These are phyloP conservation scores for Epichloe baconii DNA, from an alignment of 2,329 filamentous ascomycete species.

Conservation along the genomic window DNA sequence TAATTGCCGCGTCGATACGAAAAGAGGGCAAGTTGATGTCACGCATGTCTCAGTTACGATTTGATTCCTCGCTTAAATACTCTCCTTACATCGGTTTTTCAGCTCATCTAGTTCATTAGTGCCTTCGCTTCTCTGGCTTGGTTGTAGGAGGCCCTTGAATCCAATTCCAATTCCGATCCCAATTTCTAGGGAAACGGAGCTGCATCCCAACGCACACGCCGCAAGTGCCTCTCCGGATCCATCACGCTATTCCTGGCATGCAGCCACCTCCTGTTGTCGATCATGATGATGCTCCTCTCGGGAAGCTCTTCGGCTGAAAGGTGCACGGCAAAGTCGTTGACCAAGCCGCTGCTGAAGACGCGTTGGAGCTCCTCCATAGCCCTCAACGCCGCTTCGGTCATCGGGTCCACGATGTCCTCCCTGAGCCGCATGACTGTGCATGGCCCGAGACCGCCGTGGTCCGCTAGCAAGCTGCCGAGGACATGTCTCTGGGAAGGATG, in stretches of 20 bases:
- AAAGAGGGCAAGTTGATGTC: too few species aligned
- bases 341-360: not conserved
- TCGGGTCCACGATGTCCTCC: not conserved
- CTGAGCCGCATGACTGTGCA: not conserved
- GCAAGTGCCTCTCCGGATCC: constrained; percentile 21
- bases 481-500: not conserved
- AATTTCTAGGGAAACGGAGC: not conserved
- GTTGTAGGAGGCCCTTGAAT: too few species aligned
- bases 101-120: too few species aligned
- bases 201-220: constrained; percentile 15
- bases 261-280: constrained; percentile 15
- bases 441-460: not conserved
- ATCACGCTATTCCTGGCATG: constrained; percentile 19
- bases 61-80: too few species aligned
- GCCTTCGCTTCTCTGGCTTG: too few species aligned
- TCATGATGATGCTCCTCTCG: not conserved
- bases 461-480: not conserved
- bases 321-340: not conserved
- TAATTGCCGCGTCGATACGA: too few species aligned
- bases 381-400: not conserved
- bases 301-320: not conserved
- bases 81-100: too few species aligned
- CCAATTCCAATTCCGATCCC: too few species aligned
- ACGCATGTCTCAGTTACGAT: too few species aligned
- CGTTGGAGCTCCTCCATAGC: not conserved